A percentile compares a stretch with the other conserved stretches of the same genome.
Evolutionary conservation across 345 rosid genomes (phyloP).

Genomic region (Noccaea caerulescens): DNA sequence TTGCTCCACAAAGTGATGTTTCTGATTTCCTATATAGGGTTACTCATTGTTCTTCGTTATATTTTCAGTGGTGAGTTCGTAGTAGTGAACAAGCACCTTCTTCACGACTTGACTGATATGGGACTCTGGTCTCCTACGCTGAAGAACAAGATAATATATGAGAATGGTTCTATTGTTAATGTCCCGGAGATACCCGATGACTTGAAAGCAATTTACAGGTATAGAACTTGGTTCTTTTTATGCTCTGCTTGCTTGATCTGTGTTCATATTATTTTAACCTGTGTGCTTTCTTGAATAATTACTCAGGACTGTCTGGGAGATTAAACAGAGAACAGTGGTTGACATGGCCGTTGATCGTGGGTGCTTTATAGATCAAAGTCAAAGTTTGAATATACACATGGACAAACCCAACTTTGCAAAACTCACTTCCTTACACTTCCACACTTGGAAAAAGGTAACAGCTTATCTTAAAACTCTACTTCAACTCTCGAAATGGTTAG

Average conservation of each 20-base stretch:
- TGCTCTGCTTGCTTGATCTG: background rate
- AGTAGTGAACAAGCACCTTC: constrained; percentile 97
- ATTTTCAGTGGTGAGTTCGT: constrained; percentile 86
- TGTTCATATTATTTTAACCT: background rate
- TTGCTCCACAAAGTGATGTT: background rate
- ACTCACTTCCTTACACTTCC: constrained; percentile 79
- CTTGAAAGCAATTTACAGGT: constrained; percentile 78
- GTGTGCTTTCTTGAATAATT: background rate
- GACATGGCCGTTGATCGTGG: constrained; percentile 97
- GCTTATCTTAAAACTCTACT: background rate
- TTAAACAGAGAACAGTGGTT: constrained; percentile 84
- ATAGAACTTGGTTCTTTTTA: constrained; percentile 7
- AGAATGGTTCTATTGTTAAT: constrained; percentile 78
- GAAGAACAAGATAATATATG: constrained; percentile 79
- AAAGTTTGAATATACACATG: constrained; percentile 93
- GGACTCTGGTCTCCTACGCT: constrained; percentile 80
- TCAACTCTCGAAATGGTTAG: background rate
- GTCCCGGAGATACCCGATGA: constrained; percentile 74
- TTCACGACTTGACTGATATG: constrained; percentile 89
- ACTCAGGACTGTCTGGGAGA: constrained; percentile 95
- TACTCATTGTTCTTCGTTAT: constrained; percentile 12
- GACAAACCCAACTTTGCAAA: constrained; percentile 83
- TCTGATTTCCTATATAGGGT: background rate
- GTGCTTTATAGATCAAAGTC: constrained; percentile 92
- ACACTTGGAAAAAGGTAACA: constrained; percentile 83